Conservation (phyloP, 371 early-diverging fungal genomes). For the Enterocytospora artemiae region DNA sequence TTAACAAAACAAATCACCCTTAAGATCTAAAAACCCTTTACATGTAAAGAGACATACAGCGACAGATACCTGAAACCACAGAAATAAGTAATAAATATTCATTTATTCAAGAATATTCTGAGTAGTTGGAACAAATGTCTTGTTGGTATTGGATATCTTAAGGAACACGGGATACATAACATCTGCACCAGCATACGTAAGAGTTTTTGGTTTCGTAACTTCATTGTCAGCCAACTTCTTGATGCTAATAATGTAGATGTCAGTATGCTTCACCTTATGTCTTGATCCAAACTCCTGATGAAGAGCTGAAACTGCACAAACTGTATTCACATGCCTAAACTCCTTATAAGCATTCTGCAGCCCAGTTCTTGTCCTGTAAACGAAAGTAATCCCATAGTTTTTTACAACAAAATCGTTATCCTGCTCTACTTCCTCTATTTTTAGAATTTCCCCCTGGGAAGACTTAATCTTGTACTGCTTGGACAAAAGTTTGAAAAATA, state of each 20-base stretch:
- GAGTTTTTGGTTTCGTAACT: constrained; percentile 42
- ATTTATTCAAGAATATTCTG: constrained; percentile 38
- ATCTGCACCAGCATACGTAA: constrained; percentile 39
- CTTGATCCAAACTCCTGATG: constrained; percentile 46
- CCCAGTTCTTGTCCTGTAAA: constrained; percentile 94
- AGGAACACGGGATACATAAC: constrained; percentile 43
- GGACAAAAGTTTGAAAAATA: constrained; percentile 96
- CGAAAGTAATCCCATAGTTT: constrained; percentile 97
- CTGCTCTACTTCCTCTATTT: constrained; percentile 86
- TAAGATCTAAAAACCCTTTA: not conserved
- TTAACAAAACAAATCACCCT: not conserved
- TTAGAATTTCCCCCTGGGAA: constrained; percentile 84
- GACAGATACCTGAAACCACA: not conserved
- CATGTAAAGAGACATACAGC: not conserved
- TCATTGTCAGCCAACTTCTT: constrained; percentile 41
- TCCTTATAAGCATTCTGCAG: constrained; percentile 99
- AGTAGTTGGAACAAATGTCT: constrained; percentile 23
- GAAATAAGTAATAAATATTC: too few relatives aligned
- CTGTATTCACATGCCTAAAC: constrained; percentile 86
- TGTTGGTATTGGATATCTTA: constrained; percentile 29
- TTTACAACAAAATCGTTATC: constrained; percentile 76
- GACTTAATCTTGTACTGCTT: constrained; percentile 96
- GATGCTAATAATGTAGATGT: constrained; percentile 50
- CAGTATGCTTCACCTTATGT: constrained; percentile 44
- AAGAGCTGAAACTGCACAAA: constrained; percentile 73